Conservation (phyloP, 768 basidiomycete genomes). For the Termitomyces sp. region DNA sequence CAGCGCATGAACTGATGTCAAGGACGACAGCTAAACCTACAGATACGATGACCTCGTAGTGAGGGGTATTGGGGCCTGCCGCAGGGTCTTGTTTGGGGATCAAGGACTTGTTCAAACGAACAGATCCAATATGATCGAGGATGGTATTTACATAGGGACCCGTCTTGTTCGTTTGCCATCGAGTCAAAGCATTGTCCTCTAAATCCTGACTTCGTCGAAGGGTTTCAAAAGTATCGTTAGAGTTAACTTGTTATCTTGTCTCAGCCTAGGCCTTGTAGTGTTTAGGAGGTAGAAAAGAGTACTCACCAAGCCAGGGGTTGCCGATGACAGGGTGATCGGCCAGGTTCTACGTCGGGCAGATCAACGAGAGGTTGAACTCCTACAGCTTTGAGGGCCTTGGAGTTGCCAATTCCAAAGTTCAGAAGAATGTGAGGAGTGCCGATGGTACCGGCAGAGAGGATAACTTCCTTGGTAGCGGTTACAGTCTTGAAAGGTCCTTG, state of each 20-base stretch:
- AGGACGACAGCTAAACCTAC: constrained; percentile 15
- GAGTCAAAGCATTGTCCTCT: constrained; percentile 8
- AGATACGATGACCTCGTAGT: constrained; percentile 26
- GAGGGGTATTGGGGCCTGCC: constrained; percentile 25
- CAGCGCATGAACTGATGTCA: not conserved
- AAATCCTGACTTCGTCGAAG: constrained; percentile 11
- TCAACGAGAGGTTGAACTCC: constrained; percentile 20
- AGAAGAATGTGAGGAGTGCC: constrained; percentile 25
- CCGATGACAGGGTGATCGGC: constrained; percentile 26
- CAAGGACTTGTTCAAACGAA: constrained; percentile 17
- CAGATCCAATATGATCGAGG: constrained; percentile 21
- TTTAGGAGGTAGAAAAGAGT: not conserved
- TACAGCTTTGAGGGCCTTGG: constrained; percentile 10
- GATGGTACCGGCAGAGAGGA: constrained; percentile 28
- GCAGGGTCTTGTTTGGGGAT: constrained; percentile 21
- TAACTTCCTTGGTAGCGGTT: constrained; percentile 26
- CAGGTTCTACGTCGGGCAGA: constrained; percentile 31
- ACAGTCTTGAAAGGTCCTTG: constrained; percentile 11
- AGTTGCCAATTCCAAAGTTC: constrained; percentile 29
- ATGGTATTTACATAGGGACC: constrained; percentile 23
- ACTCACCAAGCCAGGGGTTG: constrained; percentile 16
- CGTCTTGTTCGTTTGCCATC: constrained; percentile 24
- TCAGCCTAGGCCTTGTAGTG: not conserved
- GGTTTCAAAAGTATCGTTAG: constrained; percentile 23
- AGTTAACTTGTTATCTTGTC: not conserved